Conservation (phyloP, 805 yeast species). For the Candida loeiensis region DNA sequence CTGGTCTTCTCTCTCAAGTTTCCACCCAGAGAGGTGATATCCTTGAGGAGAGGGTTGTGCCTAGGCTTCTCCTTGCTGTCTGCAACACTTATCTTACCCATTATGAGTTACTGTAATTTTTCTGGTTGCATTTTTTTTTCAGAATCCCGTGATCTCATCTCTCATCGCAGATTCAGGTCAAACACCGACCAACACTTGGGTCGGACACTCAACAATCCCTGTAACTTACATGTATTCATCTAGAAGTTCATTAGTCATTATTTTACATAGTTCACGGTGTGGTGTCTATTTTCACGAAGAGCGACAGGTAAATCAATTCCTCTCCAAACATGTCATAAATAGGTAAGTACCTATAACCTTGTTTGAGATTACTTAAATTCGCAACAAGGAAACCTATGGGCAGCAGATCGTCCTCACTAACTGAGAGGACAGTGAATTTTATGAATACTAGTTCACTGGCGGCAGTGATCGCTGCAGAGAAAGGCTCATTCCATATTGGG, state of each 20-base stretch:
- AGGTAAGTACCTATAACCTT: conserved; percentile 82
- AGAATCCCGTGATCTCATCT: conserved; percentile 1
- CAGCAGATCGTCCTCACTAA: conserved; percentile 16
- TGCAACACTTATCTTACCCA: conserved; percentile 62
- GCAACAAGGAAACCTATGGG: conserved; percentile 58
- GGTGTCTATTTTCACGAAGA: conserved; percentile 37
- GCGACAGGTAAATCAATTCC: conserved; percentile 52
- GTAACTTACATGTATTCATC: too few species aligned
- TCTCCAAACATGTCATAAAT: conserved; percentile 79
- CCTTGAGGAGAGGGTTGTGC: conserved; percentile 79
- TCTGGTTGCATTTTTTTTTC: conserved; percentile 4
- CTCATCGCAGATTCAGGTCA: conserved; percentile 4
- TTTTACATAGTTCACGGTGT: neutral
- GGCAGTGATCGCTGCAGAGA: conserved; percentile 40
- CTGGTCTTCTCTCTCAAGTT: conserved; percentile 49
- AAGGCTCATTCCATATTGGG: conserved; percentile 71
- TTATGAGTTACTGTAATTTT: conserved; percentile 17
- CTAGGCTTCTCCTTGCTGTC: conserved; percentile 52
- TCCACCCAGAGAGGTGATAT: conserved; percentile 73
- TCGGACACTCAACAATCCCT: too few species aligned
- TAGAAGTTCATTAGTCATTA: neutral
- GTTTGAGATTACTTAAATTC: conserved; percentile 58
- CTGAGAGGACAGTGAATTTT: conserved; percentile 30
- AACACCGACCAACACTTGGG: too few species aligned
- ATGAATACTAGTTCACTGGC: conserved; percentile 52